A percentile compares a stretch with the other conserved stretches of the same genome.
Evolutionary conservation across 1,284 basidiomycete species (phyloP).

Genomic region (Vanrija humicola): DNA sequence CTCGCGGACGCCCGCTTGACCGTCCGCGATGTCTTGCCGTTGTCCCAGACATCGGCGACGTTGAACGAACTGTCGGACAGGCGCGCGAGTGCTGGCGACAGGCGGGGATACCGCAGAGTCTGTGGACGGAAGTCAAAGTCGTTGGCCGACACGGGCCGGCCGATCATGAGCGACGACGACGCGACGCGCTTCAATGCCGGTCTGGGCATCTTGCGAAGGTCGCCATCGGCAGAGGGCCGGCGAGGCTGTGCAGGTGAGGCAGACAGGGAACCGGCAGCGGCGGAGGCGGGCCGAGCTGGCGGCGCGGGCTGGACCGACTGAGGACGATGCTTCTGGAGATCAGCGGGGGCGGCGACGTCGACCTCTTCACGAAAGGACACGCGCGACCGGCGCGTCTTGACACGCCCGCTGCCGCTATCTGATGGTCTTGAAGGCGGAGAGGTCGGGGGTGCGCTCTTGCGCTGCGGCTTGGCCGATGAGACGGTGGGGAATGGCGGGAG

Average conservation of each 20-base stretch:
- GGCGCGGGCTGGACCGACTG: not conserved
- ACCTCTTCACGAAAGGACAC: slow-evolving; percentile 20
- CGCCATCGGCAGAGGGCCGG: slow-evolving; percentile 7
- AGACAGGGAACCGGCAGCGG: not conserved
- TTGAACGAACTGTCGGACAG: slow-evolving; percentile 11
- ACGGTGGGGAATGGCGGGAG: slow-evolving; percentile 5
- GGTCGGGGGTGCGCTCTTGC: slow-evolving; percentile 7
- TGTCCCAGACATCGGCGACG: not conserved
- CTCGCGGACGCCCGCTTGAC: too few species aligned
- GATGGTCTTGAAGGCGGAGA: not conserved
- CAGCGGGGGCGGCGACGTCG: slow-evolving; percentile 1
- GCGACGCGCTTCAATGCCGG: slow-evolving; percentile 3
- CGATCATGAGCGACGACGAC: not conserved
- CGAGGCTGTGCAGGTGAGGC: not conserved
- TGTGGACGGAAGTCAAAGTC: slow-evolving; percentile 20
- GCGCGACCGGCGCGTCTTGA: slow-evolving; percentile 3
- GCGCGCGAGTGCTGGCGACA: slow-evolving; percentile 20
- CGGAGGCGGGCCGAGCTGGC: too few species aligned
- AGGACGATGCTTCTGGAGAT: not conserved
- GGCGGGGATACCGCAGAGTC: slow-evolving; percentile 20
- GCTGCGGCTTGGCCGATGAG: not conserved
- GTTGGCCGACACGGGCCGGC: not conserved
- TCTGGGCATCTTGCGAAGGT: not conserved
- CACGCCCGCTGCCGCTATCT: not conserved
- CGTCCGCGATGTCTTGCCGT: too few species aligned